Evolutionary conservation across 2,329 filamentous ascomycete genomes (phyloP).

Genomic region (Pseudogymnoascus sp.): DNA sequence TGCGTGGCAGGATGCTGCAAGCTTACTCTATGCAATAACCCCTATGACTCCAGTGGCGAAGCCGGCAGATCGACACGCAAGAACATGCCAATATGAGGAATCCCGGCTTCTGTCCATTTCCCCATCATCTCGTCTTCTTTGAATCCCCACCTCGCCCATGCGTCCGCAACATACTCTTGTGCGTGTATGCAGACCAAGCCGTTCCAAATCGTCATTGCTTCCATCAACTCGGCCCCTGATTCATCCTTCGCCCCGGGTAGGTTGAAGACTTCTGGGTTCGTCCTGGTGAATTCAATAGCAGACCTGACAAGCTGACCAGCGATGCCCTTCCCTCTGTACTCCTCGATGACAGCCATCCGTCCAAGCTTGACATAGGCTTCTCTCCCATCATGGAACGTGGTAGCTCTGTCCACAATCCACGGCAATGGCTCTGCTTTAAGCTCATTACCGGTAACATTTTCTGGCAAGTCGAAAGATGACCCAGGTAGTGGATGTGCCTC

Average conservation of each 20-base stretch:
- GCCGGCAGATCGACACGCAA: conserved; percentile 33
- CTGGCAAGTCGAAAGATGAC: conserved; percentile 17
- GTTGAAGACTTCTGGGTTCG: conserved; percentile 51
- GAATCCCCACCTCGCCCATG: conserved; percentile 71
- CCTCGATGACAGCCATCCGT: conserved; percentile 60
- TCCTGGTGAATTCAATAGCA: conserved; percentile 53
- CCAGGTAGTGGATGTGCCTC: conserved; percentile 50
- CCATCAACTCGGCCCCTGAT: conserved; percentile 30
- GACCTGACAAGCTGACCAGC: conserved; percentile 58
- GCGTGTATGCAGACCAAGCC: conserved; percentile 75
- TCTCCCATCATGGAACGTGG: conserved; percentile 47
- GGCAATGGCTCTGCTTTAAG: conserved; percentile 16
- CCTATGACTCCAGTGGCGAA: background rate
- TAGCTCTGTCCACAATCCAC: conserved; percentile 28
- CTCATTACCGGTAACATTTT: background rate
- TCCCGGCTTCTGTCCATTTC: conserved; percentile 75
- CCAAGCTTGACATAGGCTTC: conserved; percentile 81
- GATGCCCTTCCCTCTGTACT: conserved; percentile 59
- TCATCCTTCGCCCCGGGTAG: conserved; percentile 22
- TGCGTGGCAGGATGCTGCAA: background rate
- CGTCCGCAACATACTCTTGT: conserved; percentile 54
- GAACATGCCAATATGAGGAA: conserved; percentile 81
- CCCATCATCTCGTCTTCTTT: conserved; percentile 64
- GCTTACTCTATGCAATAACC: background rate
- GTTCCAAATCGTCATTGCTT: conserved; percentile 53